Evolutionary conservation across 1,139 yeast species (phyloP).

Genomic region (Pichia sp.): DNA sequence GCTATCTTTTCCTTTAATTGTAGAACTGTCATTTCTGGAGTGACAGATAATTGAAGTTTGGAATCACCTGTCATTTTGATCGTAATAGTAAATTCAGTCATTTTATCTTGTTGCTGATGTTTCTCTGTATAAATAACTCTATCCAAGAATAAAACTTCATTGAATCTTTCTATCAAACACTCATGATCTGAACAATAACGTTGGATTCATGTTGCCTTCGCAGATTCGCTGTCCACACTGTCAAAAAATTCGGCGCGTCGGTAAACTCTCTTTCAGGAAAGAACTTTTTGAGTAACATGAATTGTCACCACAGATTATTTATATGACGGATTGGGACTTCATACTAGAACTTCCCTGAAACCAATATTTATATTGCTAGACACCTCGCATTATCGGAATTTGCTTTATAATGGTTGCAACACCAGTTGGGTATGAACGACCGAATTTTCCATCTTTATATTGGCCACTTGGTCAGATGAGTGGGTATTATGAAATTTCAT

Average conservation of each 20-base stretch:
- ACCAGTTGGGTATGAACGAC: slow-evolving; percentile 78
- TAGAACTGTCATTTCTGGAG: slow-evolving; percentile 49
- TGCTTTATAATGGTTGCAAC: slow-evolving; percentile 25
- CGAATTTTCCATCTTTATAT: slow-evolving; percentile 71
- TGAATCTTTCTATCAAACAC: not conserved
- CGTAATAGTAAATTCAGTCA: slow-evolving; percentile 14
- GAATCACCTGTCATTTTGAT: slow-evolving; percentile 16
- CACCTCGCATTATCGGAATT: not conserved
- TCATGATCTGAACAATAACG: not conserved
- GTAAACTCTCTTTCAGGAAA: not conserved
- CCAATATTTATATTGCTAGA: not conserved
- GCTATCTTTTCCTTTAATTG: slow-evolving; percentile 67
- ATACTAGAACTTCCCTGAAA: not conserved
- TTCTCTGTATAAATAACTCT: not conserved
- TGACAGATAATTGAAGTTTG: slow-evolving; percentile 41
- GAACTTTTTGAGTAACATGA: too few relatives aligned
- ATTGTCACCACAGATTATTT: too few relatives aligned
- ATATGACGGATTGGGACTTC: too few relatives aligned
- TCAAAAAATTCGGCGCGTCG: not conserved
- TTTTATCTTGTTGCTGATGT: not conserved
- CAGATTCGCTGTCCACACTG: not conserved
- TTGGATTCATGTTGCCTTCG: not conserved
- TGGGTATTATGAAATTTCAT: slow-evolving; percentile 42
- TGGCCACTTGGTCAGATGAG: slow-evolving; percentile 57
- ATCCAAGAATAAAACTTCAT: not conserved